Conservation (phyloP, 306 rosid species). For the Dryas drummondii region DNA sequence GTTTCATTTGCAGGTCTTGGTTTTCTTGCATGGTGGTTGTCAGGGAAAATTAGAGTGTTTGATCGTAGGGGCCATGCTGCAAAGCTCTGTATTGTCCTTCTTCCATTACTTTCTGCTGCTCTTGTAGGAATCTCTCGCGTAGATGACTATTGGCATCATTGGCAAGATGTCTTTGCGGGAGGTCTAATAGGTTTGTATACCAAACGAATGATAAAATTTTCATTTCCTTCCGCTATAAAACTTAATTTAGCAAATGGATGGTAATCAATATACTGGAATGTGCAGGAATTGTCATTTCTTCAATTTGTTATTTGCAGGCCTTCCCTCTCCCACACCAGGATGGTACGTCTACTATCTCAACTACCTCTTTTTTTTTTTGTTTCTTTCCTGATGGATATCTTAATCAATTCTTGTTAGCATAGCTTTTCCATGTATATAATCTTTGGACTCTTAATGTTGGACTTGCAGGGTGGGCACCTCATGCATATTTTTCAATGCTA, state of each 20-base stretch:
- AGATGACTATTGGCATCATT: conserved; percentile 65
- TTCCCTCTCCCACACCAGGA: conserved; percentile 48
- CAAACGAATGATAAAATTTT: background rate
- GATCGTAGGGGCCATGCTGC: conserved; percentile 49
- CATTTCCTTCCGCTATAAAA: background rate
- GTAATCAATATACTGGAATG: background rate
- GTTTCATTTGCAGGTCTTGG: conserved; percentile 63
- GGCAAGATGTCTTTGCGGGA: conserved; percentile 57
- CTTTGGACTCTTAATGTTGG: background rate
- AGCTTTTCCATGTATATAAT: background rate
- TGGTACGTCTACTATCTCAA: conserved; percentile 19
- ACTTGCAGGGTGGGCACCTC: conserved; percentile 58
- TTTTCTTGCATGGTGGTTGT: conserved; percentile 52
- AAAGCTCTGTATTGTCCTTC: conserved; percentile 41
- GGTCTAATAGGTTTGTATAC: conserved; percentile 39
- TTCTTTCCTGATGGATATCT: background rate
- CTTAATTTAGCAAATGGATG: background rate
- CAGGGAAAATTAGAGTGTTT: conserved; percentile 53
- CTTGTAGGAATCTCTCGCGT: conserved; percentile 47
- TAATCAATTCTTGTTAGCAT: background rate
- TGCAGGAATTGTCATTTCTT: conserved; percentile 39
- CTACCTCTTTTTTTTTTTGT: background rate
- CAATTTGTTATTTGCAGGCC: conserved; percentile 43
- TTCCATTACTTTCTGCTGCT: conserved; percentile 48
- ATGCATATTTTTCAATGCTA: conserved; percentile 37